A percentile compares a stretch with the other conserved stretches of the same genome.
Evolutionary conservation across 139 green algal genomes (phyloP).

Genomic region (Choricystis sp.): DNA sequence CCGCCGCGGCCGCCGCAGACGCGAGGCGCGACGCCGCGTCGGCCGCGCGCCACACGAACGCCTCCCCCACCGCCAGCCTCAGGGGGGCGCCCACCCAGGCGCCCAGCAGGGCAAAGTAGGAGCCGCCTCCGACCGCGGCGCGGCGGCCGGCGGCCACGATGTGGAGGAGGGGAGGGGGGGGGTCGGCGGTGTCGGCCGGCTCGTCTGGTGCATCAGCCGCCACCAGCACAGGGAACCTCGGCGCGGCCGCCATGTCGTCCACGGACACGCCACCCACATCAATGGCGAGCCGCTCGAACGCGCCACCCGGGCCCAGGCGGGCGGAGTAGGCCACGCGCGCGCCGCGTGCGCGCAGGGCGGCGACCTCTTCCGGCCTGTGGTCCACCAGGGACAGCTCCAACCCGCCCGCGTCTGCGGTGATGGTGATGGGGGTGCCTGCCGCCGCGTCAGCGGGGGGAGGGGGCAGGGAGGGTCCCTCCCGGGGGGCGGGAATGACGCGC

Average conservation of each 20-base stretch:
- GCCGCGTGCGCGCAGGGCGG: slow-evolving; percentile 21
- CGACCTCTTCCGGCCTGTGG: slow-evolving; percentile 49
- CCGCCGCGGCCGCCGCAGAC: too few relatives aligned
- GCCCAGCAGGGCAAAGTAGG: neutral
- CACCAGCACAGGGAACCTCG: slow-evolving; percentile 51
- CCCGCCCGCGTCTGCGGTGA: slow-evolving; percentile 14
- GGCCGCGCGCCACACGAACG: slow-evolving; percentile 1
- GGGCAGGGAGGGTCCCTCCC: neutral
- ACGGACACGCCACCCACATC: slow-evolving; percentile 28
- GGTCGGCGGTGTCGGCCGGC: neutral
- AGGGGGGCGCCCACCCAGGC: neutral
- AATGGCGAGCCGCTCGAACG: neutral
- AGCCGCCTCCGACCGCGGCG: too few relatives aligned
- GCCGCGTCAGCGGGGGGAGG: neutral
- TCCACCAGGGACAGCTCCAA: slow-evolving; percentile 63
- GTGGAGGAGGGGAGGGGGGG: neutral
- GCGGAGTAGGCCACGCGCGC: neutral
- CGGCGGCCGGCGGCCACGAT: neutral
- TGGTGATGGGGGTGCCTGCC: neutral
- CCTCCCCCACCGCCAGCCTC: neutral
- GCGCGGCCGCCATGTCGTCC: slow-evolving; percentile 52
- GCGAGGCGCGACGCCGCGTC: neutral
- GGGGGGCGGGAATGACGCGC: neutral
- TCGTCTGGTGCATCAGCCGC: slow-evolving; percentile 9
- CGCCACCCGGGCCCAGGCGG: neutral